Base-by-base conservation (phyloP, 2,329 filamentous ascomycete genomes). In the Apiospora malaysiana region DNA sequence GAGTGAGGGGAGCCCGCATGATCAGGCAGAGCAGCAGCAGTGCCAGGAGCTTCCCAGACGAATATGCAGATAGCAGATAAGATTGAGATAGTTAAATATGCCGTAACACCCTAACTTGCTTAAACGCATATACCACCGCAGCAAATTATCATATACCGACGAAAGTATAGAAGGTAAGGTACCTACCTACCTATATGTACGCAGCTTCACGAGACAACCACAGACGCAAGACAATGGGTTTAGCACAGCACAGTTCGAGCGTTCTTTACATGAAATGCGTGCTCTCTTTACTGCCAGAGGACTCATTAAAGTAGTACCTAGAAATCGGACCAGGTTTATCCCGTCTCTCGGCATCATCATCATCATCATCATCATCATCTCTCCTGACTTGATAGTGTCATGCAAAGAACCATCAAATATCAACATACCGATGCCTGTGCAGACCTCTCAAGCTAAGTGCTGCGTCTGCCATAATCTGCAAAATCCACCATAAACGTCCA, bases 401-500 rank as follows among this genome's bases (percentile, higher is more conserved):
- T 63, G 56, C 32, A 40, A 32, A 32, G 21, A 63, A 63, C 21
- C 56, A 63, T 63, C 56, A 63, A 40, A 40, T 63, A 63, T 40
- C 27, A 40, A 63, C 9, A 40, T 37, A 18, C 56, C 21, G 56
- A 40, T 63, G 27, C 8, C 37, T 21, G 27, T 9, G 27, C 32
- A n/a, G 8, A 40, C 32, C 32, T 23, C 32, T 63, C 56, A 40
- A 14, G 27, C 56, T 23, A n/a, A 63, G 9, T 63, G 21, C 56
- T 63, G 56, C 23, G 18, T 46, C 42, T n/a, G 65, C 18, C 65
- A 43, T 67, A 46, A 16, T 27, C 65, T 32, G 25, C 40, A 45
- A 46, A 67, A 67, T 25, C 37, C n/a, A 46, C 18, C 40, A 43
- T 67, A 63, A n/a, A 40, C 56, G 56, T 63, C 56, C 56, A 63